Conservation (phyloP, 148 eudicot species). For the Rhododendron molle region DNA sequence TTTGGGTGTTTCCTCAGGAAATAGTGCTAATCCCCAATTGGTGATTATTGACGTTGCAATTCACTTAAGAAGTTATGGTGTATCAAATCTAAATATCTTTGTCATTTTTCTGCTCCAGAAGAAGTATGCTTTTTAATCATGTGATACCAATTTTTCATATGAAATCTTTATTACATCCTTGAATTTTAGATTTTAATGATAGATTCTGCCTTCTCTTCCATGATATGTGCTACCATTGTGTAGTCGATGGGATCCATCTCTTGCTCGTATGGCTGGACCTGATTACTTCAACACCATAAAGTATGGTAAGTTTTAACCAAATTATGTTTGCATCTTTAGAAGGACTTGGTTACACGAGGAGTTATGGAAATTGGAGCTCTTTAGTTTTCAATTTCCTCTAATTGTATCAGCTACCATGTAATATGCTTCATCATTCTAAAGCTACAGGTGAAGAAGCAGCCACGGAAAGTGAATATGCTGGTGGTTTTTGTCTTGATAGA, state of each 20-base stretch:
- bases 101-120: not conserved
- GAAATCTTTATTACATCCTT: not conserved
- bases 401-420: not conserved
- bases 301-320: slow-evolving; percentile 45
- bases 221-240: slow-evolving; percentile 14
- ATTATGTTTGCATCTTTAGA: not conserved
- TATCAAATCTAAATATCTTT: not conserved
- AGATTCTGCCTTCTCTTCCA: slow-evolving; percentile 12
- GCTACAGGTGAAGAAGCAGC: slow-evolving; percentile 65
- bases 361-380: not conserved
- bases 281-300: slow-evolving; percentile 56
- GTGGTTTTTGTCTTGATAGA: slow-evolving; percentile 64
- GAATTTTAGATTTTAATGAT: not conserved
- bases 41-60: not conserved
- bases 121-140: not conserved
- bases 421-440: slow-evolving; percentile 7
- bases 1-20: not conserved
- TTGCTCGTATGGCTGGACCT: slow-evolving; percentile 64
- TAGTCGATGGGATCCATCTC: slow-evolving; percentile 81
- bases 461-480: slow-evolving; percentile 55
- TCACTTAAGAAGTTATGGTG: not conserved
- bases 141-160: not conserved
- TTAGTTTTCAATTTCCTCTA: not conserved
- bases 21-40: not conserved
- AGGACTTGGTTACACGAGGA: not conserved